Evolutionary conservation across 2,329 filamentous ascomycete species (phyloP).

Genomic region (Trichoderma sp.): DNA sequence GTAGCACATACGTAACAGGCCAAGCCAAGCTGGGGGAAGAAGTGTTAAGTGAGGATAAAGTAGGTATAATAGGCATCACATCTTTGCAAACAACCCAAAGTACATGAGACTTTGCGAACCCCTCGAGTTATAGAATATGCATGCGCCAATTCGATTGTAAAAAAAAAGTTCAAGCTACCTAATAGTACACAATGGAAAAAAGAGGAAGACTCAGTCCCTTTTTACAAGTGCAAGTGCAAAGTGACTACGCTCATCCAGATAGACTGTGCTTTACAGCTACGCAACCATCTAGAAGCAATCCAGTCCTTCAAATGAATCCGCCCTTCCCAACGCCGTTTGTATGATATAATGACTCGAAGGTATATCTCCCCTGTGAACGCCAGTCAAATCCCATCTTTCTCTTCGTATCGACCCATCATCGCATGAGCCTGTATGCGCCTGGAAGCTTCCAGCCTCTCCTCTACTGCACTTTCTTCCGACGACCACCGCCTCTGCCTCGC

Average conservation of each 20-base stretch:
- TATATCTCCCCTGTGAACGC: constrained; percentile 34
- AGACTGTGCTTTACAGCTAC: constrained; percentile 12
- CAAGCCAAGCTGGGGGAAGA: neutral
- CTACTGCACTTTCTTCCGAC: constrained; percentile 54
- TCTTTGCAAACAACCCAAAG: neutral
- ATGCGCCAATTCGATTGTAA: neutral
- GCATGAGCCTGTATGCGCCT: neutral
- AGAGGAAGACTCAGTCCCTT: neutral
- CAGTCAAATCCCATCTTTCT: constrained; percentile 28
- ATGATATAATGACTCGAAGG: constrained; percentile 30
- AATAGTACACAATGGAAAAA: neutral
- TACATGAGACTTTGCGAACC: neutral
- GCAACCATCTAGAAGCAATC: constrained; percentile 16
- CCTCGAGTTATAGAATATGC: neutral
- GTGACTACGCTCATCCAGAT: constrained; percentile 1
- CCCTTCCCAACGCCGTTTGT: constrained; percentile 35
- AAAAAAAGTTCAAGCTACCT: constrained; percentile 1
- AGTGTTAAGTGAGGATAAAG: neutral
- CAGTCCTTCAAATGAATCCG: constrained; percentile 2
- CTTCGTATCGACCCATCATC: constrained; percentile 24
- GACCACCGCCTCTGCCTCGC: constrained; percentile 50
- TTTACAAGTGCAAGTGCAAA: neutral
- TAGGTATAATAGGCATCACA: neutral
- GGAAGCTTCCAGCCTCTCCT: neutral
- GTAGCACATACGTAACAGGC: neutral